phyloP scores from a whole-genome alignment of 2,329 filamentous ascomycete species.

The Ophiostoma ips region DNA sequence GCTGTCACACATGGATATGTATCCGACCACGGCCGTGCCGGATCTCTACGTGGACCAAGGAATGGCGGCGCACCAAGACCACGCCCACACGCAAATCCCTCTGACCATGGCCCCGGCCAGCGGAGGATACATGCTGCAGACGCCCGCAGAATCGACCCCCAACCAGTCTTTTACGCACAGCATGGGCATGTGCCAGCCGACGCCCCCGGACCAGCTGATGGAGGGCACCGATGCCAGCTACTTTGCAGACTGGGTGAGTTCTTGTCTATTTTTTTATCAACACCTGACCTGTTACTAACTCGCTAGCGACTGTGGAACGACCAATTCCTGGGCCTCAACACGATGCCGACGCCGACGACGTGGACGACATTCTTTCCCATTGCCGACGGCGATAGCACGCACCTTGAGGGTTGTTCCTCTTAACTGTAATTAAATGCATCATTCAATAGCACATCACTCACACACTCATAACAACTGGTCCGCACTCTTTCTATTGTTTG shows the following conservation, averaged over 20 bases:
- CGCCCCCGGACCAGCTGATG: neutral
- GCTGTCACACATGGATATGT: neutral
- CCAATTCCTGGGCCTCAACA: neutral
- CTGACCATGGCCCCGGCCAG: neutral
- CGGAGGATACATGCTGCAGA: neutral
- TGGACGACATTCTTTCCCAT: neutral
- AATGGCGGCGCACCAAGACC: too few relatives aligned
- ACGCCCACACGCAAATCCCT: neutral
- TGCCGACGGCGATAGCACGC: too few relatives aligned
- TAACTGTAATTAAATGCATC: neutral
- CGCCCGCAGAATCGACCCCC: neutral
- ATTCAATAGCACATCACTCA: too few relatives aligned
- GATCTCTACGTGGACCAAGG: too few relatives aligned
- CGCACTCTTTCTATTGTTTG: neutral
- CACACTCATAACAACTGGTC: too few relatives aligned
- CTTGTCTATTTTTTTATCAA: too few relatives aligned
- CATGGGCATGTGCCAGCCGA: neutral
- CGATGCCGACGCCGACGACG: neutral
- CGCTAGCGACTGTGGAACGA: neutral
- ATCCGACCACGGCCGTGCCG: too few relatives aligned
- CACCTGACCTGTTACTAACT: neutral
- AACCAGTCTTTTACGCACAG: neutral
- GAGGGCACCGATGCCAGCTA: neutral
- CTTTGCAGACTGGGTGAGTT: neutral
- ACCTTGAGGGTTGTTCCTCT: too few relatives aligned